A percentile compares a stretch with the other conserved stretches of the same genome.
Conservation (phyloP, 2,329 filamentous ascomycete genomes). For the Penicillium sp. region DNA sequence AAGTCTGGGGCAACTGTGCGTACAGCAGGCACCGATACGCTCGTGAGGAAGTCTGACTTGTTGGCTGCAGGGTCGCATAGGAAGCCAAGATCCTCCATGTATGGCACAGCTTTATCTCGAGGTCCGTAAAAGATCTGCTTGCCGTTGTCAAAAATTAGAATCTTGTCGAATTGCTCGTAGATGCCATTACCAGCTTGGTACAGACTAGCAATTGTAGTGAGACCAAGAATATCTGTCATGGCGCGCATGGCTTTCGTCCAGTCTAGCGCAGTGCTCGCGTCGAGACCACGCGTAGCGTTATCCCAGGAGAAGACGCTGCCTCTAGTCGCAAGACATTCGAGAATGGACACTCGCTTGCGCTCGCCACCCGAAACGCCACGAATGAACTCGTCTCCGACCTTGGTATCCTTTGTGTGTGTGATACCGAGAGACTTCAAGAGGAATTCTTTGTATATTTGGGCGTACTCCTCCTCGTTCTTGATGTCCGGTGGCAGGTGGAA, state of each 20-base stretch:
- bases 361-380: slow-evolving; percentile 64
- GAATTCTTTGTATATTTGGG: slow-evolving; percentile 47
- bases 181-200: slow-evolving; percentile 68
- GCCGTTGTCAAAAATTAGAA: slow-evolving; percentile 61
- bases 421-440: slow-evolving; percentile 54
- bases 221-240: slow-evolving; percentile 57
- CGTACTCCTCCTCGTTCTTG: slow-evolving; percentile 42
- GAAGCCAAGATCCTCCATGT: slow-evolving; percentile 62
- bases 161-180: slow-evolving; percentile 65
- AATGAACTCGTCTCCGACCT: slow-evolving; percentile 61
- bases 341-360: slow-evolving; percentile 63
- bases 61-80: slow-evolving; percentile 57
- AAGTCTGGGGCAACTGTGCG: slow-evolving; percentile 40
- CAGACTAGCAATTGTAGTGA: slow-evolving; percentile 57
- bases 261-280: slow-evolving; percentile 59
- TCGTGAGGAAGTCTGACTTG: slow-evolving; percentile 60
- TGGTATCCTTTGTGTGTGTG: slow-evolving; percentile 56
- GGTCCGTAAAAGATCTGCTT: slow-evolving; percentile 62
- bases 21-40: slow-evolving; percentile 54
- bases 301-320: slow-evolving; percentile 61
- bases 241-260: slow-evolving; percentile 56
- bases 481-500: slow-evolving; percentile 43
- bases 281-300: slow-evolving; percentile 60
- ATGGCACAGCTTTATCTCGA: slow-evolving; percentile 52
- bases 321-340: slow-evolving; percentile 55